Percentiles rank a stretch among this genome's conserved stretches.
These are phyloP conservation scores for Globisporangium carolinianum DNA, from an alignment of 352 stramenopile species.

Conservation along the genomic window DNA sequence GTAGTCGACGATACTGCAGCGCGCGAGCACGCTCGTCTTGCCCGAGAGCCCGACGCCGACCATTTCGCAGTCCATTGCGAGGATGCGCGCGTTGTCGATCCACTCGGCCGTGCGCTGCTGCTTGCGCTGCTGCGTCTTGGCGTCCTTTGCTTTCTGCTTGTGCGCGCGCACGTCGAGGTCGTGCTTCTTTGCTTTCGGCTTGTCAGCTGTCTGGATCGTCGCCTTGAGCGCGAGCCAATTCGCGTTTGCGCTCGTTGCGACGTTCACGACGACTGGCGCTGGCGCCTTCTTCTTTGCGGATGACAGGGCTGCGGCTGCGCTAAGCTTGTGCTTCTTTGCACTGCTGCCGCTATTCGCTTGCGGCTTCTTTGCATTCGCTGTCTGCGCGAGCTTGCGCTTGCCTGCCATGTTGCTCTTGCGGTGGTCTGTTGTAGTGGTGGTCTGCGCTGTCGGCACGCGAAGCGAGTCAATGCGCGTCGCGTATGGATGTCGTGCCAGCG, in stretches of 20 bases:
- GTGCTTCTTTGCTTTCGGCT: slow-evolving; percentile 26
- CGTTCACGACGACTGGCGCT: slow-evolving; percentile 4
- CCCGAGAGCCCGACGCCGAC: slow-evolving; percentile 73
- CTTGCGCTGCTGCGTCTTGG: slow-evolving; percentile 40
- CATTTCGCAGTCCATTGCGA: slow-evolving; percentile 90
- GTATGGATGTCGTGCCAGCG: no score
- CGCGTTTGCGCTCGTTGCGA: slow-evolving; percentile 29
- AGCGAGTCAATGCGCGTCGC: no score
- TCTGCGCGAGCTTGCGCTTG: slow-evolving; percentile 18
- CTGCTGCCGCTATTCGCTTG: slow-evolving; percentile 15
- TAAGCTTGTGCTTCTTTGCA: slow-evolving; percentile 17
- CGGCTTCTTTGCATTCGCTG: slow-evolving; percentile 4
- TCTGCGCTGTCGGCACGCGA: no score
- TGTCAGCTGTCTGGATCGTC: slow-evolving; percentile 48
- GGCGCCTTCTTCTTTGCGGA: slow-evolving; percentile 15
- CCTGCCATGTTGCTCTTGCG: slow-evolving; percentile 3
- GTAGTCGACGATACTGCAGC: slow-evolving; percentile 87
- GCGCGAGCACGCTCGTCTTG: slow-evolving; percentile 71
- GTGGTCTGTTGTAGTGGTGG: no score
- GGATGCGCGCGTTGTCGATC: slow-evolving; percentile 71
- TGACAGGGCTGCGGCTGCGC: not conserved
- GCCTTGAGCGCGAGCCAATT: slow-evolving; percentile 75
- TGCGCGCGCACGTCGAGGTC: slow-evolving; percentile 28
- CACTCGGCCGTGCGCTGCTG: slow-evolving; percentile 51
- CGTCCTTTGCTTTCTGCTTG: slow-evolving; percentile 40